Evolutionary conservation across 2,329 filamentous ascomycete species (phyloP).

Genomic region (Botrytis galanthina): DNA sequence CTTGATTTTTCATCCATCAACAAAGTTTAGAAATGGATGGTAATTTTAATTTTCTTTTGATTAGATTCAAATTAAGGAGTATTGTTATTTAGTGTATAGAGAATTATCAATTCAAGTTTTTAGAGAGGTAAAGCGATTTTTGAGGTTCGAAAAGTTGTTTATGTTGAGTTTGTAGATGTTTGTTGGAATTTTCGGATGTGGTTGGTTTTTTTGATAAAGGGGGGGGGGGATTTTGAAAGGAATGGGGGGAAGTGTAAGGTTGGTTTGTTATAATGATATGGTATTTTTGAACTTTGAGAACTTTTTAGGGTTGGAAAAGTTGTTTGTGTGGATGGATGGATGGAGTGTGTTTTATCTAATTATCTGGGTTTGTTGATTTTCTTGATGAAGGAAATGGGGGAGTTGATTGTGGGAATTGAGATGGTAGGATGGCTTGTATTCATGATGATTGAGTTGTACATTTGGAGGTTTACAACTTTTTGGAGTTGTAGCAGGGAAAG

Average conservation of each 20-base stretch:
- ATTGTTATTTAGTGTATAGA: too few species aligned
- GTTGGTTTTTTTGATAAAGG: accelerated
- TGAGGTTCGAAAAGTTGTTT: neutral
- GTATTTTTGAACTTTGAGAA: accelerated
- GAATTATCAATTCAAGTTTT: too few species aligned
- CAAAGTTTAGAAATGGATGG: accelerated
- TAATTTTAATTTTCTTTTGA: accelerated
- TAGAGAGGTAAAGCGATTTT: accelerated
- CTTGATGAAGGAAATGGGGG: too few species aligned
- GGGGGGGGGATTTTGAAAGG: accelerated
- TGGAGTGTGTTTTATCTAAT: neutral
- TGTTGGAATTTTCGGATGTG: neutral
- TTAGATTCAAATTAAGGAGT: accelerated
- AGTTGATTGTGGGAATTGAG: too few species aligned
- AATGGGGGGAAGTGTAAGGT: accelerated
- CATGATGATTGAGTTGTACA: too few species aligned
- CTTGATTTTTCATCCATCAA: accelerated
- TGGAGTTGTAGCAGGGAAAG: neutral
- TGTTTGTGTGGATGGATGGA: too few species aligned
- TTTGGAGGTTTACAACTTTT: neutral
- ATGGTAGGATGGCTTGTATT: too few species aligned
- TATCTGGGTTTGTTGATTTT: too few species aligned
- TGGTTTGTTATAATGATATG: accelerated
- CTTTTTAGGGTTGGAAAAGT: neutral
- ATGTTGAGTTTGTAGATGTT: neutral